Evolutionary conservation across 768 basidiomycete genomes (phyloP).

Genomic region (Thelephora ganbajun): DNA sequence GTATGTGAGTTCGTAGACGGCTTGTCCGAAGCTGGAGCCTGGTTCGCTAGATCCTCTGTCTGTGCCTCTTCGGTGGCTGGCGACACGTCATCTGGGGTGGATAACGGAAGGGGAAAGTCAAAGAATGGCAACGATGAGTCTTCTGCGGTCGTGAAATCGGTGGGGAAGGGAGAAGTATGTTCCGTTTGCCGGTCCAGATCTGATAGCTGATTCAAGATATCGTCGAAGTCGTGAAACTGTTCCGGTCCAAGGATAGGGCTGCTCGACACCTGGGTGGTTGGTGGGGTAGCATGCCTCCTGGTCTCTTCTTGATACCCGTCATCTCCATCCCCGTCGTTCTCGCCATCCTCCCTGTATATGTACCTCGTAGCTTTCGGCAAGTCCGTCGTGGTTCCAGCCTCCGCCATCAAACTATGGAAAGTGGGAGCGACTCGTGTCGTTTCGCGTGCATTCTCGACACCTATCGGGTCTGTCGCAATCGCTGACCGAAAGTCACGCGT

Average conservation of each 20-base stretch:
- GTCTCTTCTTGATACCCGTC: conserved; percentile 5
- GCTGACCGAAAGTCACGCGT: background rate
- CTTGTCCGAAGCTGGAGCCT: conserved; percentile 11
- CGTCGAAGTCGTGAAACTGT: conserved; percentile 59
- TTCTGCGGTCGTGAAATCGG: conserved; percentile 2
- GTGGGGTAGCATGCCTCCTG: conserved; percentile 9
- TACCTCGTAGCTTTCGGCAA: conserved; percentile 7
- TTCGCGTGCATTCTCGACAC: conserved; percentile 5
- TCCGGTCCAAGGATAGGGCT: conserved; percentile 33
- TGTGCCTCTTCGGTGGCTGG: conserved; percentile 2
- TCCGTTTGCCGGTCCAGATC: conserved; percentile 36
- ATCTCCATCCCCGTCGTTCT: conserved; percentile 19
- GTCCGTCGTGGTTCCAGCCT: conserved; percentile 16
- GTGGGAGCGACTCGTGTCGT: conserved; percentile 60
- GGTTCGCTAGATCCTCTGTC: conserved; percentile 11
- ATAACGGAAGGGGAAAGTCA: conserved; percentile 1
- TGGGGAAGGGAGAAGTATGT: background rate
- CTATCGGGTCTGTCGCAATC: conserved; percentile 1
- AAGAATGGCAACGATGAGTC: conserved; percentile 1
- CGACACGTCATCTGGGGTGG: background rate
- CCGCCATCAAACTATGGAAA: conserved; percentile 65
- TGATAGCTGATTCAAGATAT: conserved; percentile 62
- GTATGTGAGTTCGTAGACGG: conserved; percentile 34
- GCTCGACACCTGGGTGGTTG: conserved; percentile 11
- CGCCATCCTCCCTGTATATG: conserved; percentile 22